Percentiles rank a stretch among this genome's conserved stretches.
These are phyloP conservation scores for Acer campestre DNA, from an alignment of 345 rosid genomes.

Conservation along the genomic window DNA sequence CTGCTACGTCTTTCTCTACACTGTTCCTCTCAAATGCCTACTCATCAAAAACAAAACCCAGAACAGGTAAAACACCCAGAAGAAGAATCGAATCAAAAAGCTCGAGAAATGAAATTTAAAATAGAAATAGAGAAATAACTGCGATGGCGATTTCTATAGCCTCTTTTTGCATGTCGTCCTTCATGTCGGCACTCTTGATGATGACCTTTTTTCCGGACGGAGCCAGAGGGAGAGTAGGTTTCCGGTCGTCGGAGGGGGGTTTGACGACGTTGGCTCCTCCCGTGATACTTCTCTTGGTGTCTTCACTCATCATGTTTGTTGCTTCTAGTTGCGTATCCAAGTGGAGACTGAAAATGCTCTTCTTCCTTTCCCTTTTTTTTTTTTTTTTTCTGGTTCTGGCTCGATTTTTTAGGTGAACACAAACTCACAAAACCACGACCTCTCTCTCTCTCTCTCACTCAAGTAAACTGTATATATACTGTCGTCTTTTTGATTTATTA, in stretches of 20 bases:
- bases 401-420: not conserved
- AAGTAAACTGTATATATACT: no score
- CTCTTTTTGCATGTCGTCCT: conserved; percentile 90
- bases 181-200: conserved; percentile 98
- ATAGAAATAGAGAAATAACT: conserved; percentile 35
- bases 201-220: conserved; percentile 54
- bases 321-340: conserved; percentile 9
- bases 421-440: not conserved
- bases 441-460: no score
- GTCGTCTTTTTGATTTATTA: no score
- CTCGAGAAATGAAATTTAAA: conserved; percentile 19
- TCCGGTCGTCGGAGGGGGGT: conserved; percentile 57
- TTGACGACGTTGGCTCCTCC: conserved; percentile 49
- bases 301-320: conserved; percentile 46
- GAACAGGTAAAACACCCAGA: conserved; percentile 11
- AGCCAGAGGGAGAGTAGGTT: conserved; percentile 41
- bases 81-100: conserved; percentile 11
- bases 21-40: conserved; percentile 82
- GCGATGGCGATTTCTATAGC: conserved; percentile 82
- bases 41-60: conserved; percentile 15
- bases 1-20: conserved; percentile 97
- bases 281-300: conserved; percentile 50
- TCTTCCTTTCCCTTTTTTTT: not conserved
- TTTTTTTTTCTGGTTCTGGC: not conserved
- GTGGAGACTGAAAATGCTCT: not conserved